phyloP scores from a whole-genome alignment of 2,329 filamentous ascomycete genomes.

The Trichophyton verrucosum region DNA sequence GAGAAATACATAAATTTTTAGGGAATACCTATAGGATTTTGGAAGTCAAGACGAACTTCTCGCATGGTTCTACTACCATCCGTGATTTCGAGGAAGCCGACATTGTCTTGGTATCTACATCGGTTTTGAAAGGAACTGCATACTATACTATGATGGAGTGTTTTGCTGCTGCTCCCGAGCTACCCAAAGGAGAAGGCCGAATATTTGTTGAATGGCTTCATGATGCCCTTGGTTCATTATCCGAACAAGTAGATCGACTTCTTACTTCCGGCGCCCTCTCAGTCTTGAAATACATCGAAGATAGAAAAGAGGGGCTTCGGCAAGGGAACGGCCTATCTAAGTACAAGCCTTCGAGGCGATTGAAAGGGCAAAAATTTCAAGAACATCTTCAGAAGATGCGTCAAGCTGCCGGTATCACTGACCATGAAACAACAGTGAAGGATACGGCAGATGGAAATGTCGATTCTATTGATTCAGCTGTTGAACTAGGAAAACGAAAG shows the following conservation, averaged over 20 bases:
- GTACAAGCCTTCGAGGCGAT: slow-evolving; percentile 25
- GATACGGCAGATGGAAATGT: background rate
- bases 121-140: slow-evolving; percentile 33
- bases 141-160: slow-evolving; percentile 42
- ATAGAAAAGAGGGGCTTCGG: slow-evolving; percentile 21
- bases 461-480: background rate
- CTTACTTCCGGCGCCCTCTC: slow-evolving; percentile 19
- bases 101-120: slow-evolving; percentile 45
- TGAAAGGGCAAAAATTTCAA: slow-evolving; percentile 21
- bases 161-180: slow-evolving; percentile 38
- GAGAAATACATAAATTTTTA: slow-evolving; percentile 43
- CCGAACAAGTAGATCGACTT: slow-evolving; percentile 30
- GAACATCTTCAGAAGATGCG: slow-evolving; percentile 13
- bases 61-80: slow-evolving; percentile 34
- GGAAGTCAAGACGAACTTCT: slow-evolving; percentile 27
- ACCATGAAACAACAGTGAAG: background rate
- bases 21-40: slow-evolving; percentile 34
- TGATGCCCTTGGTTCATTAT: slow-evolving; percentile 32
- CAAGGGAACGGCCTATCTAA: slow-evolving; percentile 28
- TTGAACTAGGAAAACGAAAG: background rate
- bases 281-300: slow-evolving; percentile 23
- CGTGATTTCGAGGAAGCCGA: slow-evolving; percentile 36
- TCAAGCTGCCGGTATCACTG: background rate
- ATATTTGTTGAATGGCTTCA: slow-evolving; percentile 45
- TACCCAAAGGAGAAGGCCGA: slow-evolving; percentile 31